Conservation (phyloP, 2,329 filamentous ascomycete genomes). For the Arachnopeziza araneosa region DNA sequence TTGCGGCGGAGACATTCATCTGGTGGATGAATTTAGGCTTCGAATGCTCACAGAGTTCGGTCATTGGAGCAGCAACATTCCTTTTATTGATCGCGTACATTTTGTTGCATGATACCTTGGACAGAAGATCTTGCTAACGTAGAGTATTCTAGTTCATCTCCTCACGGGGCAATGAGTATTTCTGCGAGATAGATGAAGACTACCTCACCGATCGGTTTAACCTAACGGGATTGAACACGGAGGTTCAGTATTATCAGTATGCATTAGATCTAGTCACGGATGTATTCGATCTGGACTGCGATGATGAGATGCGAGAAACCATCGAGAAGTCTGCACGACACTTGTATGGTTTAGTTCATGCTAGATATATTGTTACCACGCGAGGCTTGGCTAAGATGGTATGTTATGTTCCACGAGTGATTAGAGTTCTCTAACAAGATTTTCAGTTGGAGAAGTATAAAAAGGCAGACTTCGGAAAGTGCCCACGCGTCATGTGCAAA, state of each 20-base stretch:
- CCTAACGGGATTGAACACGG: constrained; percentile 90
- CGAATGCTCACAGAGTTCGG: not conserved
- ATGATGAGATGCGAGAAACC: constrained; percentile 95
- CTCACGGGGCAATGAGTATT: constrained; percentile 96
- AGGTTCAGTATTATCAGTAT: constrained; percentile 99
- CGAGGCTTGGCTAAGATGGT: constrained; percentile 95
- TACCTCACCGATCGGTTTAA: constrained; percentile 98
- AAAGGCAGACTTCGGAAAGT: constrained; percentile 96
- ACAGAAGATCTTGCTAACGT: constrained; percentile 16
- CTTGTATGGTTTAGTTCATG: constrained; percentile 92
- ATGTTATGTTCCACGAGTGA: constrained; percentile 18
- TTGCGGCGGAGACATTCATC: not conserved
- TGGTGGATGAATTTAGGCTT: not conserved
- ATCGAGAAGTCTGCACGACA: constrained; percentile 97
- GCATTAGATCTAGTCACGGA: constrained; percentile 95
- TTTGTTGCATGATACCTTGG: not conserved
- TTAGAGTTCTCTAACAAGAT: constrained; percentile 12
- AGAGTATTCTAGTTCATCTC: constrained; percentile 74
- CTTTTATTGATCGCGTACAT: not conserved
- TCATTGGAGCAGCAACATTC: not conserved
- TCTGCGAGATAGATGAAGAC: constrained; percentile 99
- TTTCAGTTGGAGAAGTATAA: constrained; percentile 95
- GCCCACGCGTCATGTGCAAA: constrained; percentile 91
- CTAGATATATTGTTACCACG: constrained; percentile 94
- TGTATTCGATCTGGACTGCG: constrained; percentile 96